A percentile compares a stretch with the other conserved stretches of the same genome.
These are phyloP conservation scores for Filosporella fistucella DNA, from an alignment of 495 filamentous ascomycete genomes.

Conservation along the genomic window DNA sequence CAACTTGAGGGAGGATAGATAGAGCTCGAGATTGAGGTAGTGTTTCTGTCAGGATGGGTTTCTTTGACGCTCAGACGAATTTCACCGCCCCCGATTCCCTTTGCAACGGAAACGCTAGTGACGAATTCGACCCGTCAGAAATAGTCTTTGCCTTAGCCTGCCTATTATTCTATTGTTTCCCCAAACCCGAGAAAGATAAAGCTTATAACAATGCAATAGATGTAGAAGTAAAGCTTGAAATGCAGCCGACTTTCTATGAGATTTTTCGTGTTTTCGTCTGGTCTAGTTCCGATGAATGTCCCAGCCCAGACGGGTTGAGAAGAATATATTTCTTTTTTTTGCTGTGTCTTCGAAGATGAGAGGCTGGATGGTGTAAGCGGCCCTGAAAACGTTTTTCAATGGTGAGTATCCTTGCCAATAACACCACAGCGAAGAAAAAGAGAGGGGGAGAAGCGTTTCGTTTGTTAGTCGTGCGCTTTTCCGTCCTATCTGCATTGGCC, in stretches of 20 bases:
- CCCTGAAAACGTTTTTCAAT: background rate
- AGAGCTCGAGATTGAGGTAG: background rate
- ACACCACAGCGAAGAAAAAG: background rate
- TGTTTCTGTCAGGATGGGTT: background rate
- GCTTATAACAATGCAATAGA: background rate
- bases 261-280: no score
- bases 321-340: no score
- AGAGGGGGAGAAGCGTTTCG: background rate
- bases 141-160: no score
- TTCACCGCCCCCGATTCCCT: constrained; percentile 14
- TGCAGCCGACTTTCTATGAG: background rate
- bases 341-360: background rate
- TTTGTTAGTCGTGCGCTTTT: background rate
- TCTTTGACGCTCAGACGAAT: background rate
- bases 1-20: background rate
- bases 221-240: background rate
- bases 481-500: background rate
- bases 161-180: no score
- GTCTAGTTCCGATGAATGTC: no score
- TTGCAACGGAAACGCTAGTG: constrained; percentile 12
- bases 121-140: constrained; percentile 7
- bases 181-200: background rate
- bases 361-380: background rate
- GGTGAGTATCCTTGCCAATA: constrained; percentile 8
- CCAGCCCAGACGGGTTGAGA: no score